These are phyloP conservation scores for Solanum tarapatanum DNA, from an alignment of 257 asterid genomes.

Conservation along the genomic window DNA sequence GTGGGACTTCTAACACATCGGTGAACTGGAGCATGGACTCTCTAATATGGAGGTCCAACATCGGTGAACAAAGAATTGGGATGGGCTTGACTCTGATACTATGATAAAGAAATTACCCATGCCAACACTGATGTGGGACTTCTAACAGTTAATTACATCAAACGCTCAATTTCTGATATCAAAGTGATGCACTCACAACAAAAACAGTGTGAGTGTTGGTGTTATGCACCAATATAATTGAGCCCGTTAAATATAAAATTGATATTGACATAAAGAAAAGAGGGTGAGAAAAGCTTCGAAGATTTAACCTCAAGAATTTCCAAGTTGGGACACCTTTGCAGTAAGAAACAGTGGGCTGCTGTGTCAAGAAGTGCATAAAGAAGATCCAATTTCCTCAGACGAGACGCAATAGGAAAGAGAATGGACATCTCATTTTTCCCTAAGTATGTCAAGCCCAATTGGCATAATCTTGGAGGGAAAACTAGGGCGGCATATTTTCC, in stretches of 20 bases:
- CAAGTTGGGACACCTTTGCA: conserved; percentile 66
- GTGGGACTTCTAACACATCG: not conserved
- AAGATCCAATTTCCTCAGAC: conserved; percentile 65
- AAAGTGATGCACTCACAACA: not conserved
- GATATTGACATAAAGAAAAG: not conserved
- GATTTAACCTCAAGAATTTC: conserved; percentile 60
- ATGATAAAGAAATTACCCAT: not conserved
- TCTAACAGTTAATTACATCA: not conserved
- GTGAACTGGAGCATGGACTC: not conserved
- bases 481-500: conserved; percentile 28
- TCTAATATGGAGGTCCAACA: not conserved
- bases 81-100: not conserved
- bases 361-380: conserved; percentile 80
- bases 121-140: not conserved
- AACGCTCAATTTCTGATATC: not conserved
- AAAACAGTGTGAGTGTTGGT: not conserved
- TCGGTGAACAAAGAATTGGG: not conserved
- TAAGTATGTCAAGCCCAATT: conserved; percentile 54
- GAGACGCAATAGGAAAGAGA: conserved; percentile 50
- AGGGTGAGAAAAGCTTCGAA: not conserved
- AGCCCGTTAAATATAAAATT: not conserved
- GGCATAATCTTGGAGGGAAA: conserved; percentile 42
- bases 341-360: conserved; percentile 60
- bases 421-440: conserved; percentile 56
- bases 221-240: not conserved